Percentiles rank a stretch among this genome's conserved stretches.
Conservation (phyloP, 768 basidiomycete species). For the Coprinellus micaceus region DNA sequence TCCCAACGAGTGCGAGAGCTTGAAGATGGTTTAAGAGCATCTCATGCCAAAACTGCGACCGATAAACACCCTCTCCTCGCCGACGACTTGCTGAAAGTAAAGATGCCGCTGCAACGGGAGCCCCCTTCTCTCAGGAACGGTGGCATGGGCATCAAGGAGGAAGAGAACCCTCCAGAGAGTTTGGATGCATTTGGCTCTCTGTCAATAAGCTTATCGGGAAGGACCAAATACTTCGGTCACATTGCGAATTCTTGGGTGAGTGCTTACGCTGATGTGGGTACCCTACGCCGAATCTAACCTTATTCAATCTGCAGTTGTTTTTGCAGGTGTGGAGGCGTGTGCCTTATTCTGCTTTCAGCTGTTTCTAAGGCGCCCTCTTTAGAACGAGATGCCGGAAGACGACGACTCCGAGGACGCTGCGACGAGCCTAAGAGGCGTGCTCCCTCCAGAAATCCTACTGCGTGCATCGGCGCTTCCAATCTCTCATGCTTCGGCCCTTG, state of each 20-base stretch:
- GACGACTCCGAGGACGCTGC: constrained; percentile 40
- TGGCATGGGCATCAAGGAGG: constrained; percentile 49
- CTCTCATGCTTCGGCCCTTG: constrained; percentile 36
- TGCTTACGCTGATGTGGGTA: constrained; percentile 10
- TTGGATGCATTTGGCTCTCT: constrained; percentile 79
- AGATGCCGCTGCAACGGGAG: constrained; percentile 73
- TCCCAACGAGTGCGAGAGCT: constrained; percentile 71
- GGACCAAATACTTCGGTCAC: constrained; percentile 73
- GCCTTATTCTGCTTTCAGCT: not conserved
- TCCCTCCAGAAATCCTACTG: constrained; percentile 60
- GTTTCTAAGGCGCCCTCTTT: constrained; percentile 50
- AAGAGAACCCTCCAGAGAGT: constrained; percentile 61
- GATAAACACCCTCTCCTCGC: constrained; percentile 65
- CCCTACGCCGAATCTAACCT: constrained; percentile 4
- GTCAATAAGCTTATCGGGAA: constrained; percentile 68
- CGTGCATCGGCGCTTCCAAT: constrained; percentile 68
- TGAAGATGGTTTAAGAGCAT: constrained; percentile 63
- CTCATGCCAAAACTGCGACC: constrained; percentile 54
- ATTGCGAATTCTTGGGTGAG: constrained; percentile 76
- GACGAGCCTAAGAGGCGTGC: constrained; percentile 46
- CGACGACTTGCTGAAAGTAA: constrained; percentile 71
- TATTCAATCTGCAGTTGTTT: constrained; percentile 52
- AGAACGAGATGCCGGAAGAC: constrained; percentile 48
- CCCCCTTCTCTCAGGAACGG: constrained; percentile 39
- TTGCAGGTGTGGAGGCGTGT: constrained; percentile 51